Base-by-base conservation (phyloP, 202 grass and related monocot genomes). In the Eragrostis tef region DNA sequence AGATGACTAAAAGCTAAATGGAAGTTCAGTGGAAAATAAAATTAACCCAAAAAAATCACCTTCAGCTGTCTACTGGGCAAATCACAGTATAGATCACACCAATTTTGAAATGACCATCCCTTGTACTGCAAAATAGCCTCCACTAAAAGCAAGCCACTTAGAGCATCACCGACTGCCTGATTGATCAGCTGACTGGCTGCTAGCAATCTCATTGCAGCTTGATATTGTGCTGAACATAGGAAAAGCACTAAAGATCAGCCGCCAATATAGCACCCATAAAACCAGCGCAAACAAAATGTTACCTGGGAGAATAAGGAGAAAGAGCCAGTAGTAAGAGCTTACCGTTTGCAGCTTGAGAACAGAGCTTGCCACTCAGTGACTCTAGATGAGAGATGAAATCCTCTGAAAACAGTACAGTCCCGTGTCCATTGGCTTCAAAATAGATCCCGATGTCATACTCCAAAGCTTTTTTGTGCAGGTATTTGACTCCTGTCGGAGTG, bases 351-450 rank as follows among this genome's bases (percentile, higher is more conserved):
- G 74, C 76, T 78, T 74, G 68, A 63, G 89, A 79, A 26, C 67
- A 52, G 49, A 94, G 69, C 44, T 78, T 85, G 27, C 71, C 77
- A 21, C 39, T 80, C 54, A 86, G 60, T 64, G 52, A 83, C 64
- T 91, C 75, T 67, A 98, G 64, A 17, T 39, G 74, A 26, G 78
- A 82, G 44, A 93, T 75, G 86, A 94, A 87, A 39, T 77, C 78
- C 76, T 91, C 79, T 2, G 86, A 84, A 79, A 94, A 98, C 50
- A 98, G 51, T 17, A 98, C 67, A 27, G 90, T 98, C 43, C 94
- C 92, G 16, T 98, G 94, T 64, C 94, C 92, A 68, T 98, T 98
- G 53, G 95, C 92, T 84, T 98, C 95, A 86, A 98, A 94, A 82
- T 98, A 98, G 65, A 98, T 84, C 22, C 95, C 95, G 20, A 94